Conservation (phyloP, 805 yeast species). For the Candida saitoana region DNA sequence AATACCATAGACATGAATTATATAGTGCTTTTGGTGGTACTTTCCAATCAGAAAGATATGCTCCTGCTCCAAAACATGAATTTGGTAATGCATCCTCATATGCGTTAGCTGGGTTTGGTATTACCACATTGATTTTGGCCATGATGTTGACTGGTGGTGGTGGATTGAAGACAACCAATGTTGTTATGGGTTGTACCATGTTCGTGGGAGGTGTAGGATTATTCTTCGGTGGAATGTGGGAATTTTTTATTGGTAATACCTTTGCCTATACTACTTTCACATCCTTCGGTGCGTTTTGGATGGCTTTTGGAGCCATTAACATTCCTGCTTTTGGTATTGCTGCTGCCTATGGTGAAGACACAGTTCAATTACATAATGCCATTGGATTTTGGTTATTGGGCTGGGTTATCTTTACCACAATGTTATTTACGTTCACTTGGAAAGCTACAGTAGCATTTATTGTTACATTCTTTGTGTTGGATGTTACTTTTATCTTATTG, state of each 20-base stretch:
- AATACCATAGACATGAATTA: slow-evolving; percentile 52
- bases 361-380: slow-evolving; percentile 44
- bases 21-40: slow-evolving; percentile 62
- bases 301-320: slow-evolving; percentile 44
- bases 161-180: slow-evolving; percentile 40
- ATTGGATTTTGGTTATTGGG: slow-evolving; percentile 57
- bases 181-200: slow-evolving; percentile 43
- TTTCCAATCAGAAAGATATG: slow-evolving; percentile 42
- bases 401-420: slow-evolving; percentile 61
- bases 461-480: slow-evolving; percentile 49
- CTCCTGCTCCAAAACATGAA: slow-evolving; percentile 44
- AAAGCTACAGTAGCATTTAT: slow-evolving; percentile 50
- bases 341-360: slow-evolving; percentile 41
- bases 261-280: slow-evolving; percentile 53
- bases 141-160: slow-evolving; percentile 44
- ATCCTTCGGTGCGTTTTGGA: slow-evolving; percentile 56
- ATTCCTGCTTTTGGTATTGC: slow-evolving; percentile 56
- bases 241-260: slow-evolving; percentile 47
- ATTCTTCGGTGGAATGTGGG: slow-evolving; percentile 49
- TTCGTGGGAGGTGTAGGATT: slow-evolving; percentile 50
- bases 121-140: slow-evolving; percentile 46
- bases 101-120: slow-evolving; percentile 48
- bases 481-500: slow-evolving; percentile 51
- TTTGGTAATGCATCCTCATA: slow-evolving; percentile 52
- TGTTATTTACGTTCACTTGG: slow-evolving; percentile 52